phyloP scores from a whole-genome alignment of 2,329 filamentous ascomycete species.

The Lecanicillium sp. region DNA sequence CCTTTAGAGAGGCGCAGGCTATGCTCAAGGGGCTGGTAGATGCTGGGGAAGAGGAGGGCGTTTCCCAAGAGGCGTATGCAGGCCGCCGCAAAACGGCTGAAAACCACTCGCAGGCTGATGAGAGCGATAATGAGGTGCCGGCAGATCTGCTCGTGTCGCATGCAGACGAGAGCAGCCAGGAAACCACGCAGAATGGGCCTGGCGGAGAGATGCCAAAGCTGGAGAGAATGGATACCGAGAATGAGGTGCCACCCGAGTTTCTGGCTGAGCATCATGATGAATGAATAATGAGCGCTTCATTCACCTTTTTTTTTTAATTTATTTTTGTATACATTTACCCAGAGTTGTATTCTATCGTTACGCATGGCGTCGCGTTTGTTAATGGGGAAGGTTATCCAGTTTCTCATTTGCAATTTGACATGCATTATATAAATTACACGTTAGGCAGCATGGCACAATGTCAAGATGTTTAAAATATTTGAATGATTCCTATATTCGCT shows the following conservation, averaged over 20 bases:
- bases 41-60: slow-evolving; percentile 1
- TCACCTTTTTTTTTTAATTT: too few relatives aligned
- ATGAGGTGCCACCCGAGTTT: slow-evolving; percentile 46
- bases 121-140: slow-evolving; percentile 15
- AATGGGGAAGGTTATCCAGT: too few relatives aligned
- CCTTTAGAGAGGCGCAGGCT: slow-evolving; percentile 52
- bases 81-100: not conserved
- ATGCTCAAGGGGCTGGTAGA: slow-evolving; percentile 36
- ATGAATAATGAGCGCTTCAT: too few relatives aligned
- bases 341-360: too few relatives aligned
- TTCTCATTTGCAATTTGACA: too few relatives aligned
- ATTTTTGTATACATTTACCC: too few relatives aligned
- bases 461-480: too few relatives aligned
- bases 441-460: too few relatives aligned
- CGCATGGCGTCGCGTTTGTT: too few relatives aligned
- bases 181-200: not conserved
- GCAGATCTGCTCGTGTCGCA: slow-evolving; percentile 26
- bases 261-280: slow-evolving; percentile 32
- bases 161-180: slow-evolving; percentile 16
- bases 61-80: slow-evolving; percentile 6
- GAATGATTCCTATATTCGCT: too few relatives aligned
- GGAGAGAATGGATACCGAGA: slow-evolving; percentile 27
- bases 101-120: slow-evolving; percentile 4
- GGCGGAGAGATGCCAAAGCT: not conserved
- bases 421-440: too few relatives aligned